Evolutionary conservation across 2,329 filamentous ascomycete genomes (phyloP).

Genomic region (Cladophialophora immunda): DNA sequence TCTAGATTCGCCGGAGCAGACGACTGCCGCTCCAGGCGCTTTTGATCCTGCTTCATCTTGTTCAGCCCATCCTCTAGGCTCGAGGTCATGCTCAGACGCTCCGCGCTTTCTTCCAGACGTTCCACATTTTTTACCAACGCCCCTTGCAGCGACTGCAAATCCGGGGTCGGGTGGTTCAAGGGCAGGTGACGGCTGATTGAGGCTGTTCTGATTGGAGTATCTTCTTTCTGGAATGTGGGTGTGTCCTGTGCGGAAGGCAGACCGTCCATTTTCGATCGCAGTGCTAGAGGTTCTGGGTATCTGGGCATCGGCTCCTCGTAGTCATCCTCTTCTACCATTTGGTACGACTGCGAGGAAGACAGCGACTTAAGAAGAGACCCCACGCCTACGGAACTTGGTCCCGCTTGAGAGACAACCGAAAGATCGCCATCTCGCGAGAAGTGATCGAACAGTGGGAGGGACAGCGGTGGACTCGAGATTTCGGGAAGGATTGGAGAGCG

Average conservation of each 20-base stretch:
- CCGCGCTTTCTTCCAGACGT: slow-evolving; percentile 58
- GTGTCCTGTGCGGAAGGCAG: slow-evolving; percentile 22
- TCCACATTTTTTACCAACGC: slow-evolving; percentile 61
- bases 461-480: slow-evolving; percentile 29
- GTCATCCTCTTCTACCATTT: slow-evolving; percentile 58
- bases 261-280: slow-evolving; percentile 25
- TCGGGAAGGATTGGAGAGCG: slow-evolving; percentile 27
- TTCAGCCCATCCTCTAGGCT: slow-evolving; percentile 57
- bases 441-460: slow-evolving; percentile 20
- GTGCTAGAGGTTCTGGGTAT: slow-evolving; percentile 22
- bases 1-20: slow-evolving; percentile 42
- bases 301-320: slow-evolving; percentile 46
- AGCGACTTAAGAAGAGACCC: slow-evolving; percentile 50
- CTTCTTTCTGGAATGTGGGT: slow-evolving; percentile 27
- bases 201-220: slow-evolving; percentile 45
- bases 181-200: slow-evolving; percentile 53
- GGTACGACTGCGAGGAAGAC: slow-evolving; percentile 50
- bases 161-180: slow-evolving; percentile 59
- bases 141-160: slow-evolving; percentile 60
- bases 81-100: slow-evolving; percentile 57
- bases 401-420: slow-evolving; percentile 14
- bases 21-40: slow-evolving; percentile 47
- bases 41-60: slow-evolving; percentile 56
- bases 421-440: slow-evolving; percentile 28
- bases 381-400: slow-evolving; percentile 32